phyloP scores from a whole-genome alignment of 306 rosid genomes.

The Arachis hypogaea region DNA sequence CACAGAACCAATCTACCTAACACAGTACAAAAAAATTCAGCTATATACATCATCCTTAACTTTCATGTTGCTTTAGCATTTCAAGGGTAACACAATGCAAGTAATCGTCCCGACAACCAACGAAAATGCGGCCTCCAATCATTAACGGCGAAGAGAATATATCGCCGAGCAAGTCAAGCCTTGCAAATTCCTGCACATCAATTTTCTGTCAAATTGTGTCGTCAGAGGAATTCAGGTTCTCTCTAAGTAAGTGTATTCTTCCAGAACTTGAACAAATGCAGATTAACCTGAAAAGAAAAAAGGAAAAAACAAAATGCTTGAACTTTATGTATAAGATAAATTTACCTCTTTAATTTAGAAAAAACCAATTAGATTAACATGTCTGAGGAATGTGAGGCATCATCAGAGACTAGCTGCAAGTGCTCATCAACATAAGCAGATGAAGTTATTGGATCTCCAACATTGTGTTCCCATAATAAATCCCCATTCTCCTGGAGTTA shows the following conservation, averaged over 20 bases:
- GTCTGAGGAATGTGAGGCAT: conserved; percentile 50
- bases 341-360: not conserved
- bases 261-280: conserved; percentile 87
- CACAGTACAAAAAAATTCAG: conserved; percentile 23
- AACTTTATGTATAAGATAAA: conserved; percentile 3
- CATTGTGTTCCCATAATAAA: conserved; percentile 69
- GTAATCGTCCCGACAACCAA: conserved; percentile 84
- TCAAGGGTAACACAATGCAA: conserved; percentile 68
- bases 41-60: conserved; percentile 22
- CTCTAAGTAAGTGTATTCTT: conserved; percentile 61
- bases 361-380: conserved; percentile 52
- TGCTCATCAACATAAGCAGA: conserved; percentile 86
- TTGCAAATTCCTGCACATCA: conserved; percentile 63
- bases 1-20: not conserved
- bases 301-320: not conserved
- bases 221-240: conserved; percentile 28
- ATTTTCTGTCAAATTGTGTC: conserved; percentile 27
- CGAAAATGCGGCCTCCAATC: conserved; percentile 79
- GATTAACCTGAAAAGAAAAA: conserved; percentile 54
- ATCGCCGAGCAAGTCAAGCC: conserved; percentile 61
- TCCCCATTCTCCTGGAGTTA: conserved; percentile 66
- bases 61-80: conserved; percentile 32
- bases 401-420: conserved; percentile 48
- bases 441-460: conserved; percentile 81
- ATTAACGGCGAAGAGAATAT: conserved; percentile 87